These are phyloP conservation scores for Ulmus americana DNA, from an alignment of 331 rosid genomes.

Conservation along the genomic window DNA sequence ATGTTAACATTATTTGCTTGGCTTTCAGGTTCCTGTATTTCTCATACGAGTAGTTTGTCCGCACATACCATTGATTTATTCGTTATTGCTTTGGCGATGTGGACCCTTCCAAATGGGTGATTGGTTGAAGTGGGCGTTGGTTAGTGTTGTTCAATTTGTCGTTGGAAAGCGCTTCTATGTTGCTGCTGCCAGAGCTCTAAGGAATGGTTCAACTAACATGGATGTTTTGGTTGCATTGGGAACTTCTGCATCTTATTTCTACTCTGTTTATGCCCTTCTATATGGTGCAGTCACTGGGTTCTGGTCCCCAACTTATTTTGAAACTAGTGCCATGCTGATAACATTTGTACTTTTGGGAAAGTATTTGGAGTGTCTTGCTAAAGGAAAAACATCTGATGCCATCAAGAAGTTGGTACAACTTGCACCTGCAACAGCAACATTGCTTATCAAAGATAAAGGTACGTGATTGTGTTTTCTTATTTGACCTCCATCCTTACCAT, in stretches of 20 bases:
- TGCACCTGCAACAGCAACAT: constrained; percentile 74
- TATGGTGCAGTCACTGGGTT: constrained; percentile 91
- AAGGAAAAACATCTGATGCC: constrained; percentile 99
- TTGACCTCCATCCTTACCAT: constrained; percentile 1
- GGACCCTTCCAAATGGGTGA: constrained; percentile 89
- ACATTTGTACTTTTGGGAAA: constrained; percentile 95
- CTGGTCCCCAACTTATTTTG: constrained; percentile 93
- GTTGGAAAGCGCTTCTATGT: constrained; percentile 89
- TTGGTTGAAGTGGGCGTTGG: constrained; percentile 95
- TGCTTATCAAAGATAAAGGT: constrained; percentile 78
- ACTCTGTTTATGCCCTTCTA: constrained; percentile 86
- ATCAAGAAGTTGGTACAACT: constrained; percentile 90
- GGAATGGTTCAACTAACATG: constrained; percentile 96
- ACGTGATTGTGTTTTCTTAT: constrained; percentile 4
- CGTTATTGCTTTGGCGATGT: constrained; percentile 70
- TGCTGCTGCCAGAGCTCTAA: constrained; percentile 93
- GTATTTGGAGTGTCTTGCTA: constrained; percentile 91
- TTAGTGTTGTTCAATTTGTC: constrained; percentile 79
- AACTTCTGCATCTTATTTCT: constrained; percentile 83
- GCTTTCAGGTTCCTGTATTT: constrained; percentile 69
- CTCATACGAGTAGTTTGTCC: constrained; percentile 82
- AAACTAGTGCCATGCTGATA: constrained; percentile 98
- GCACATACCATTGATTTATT: constrained; percentile 67
- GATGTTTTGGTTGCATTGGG: constrained; percentile 98
- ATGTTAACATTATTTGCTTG: constrained; percentile 20